These are phyloP conservation scores for Raphanus sativus DNA, from an alignment of 345 rosid genomes.

Conservation along the genomic window DNA sequence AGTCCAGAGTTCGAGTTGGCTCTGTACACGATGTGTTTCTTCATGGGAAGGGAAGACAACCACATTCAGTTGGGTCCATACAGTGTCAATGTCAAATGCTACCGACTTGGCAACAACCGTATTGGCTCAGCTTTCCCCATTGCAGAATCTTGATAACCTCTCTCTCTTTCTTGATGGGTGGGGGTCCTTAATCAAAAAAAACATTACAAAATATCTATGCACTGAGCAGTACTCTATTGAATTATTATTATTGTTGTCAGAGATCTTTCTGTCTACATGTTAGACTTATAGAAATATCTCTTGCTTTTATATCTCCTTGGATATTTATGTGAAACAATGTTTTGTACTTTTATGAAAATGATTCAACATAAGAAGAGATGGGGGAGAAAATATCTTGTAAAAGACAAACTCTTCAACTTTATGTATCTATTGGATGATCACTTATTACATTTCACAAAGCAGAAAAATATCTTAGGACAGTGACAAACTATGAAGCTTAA, in stretches of 20 bases:
- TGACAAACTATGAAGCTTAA: constrained; percentile 22
- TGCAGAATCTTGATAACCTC: constrained; percentile 55
- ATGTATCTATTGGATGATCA: neutral
- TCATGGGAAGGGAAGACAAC: constrained; percentile 77
- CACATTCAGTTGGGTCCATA: constrained; percentile 80
- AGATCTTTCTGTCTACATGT: constrained; percentile 3
- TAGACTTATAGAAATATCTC: constrained; percentile 27
- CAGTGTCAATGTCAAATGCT: constrained; percentile 89
- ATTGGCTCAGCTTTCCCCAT: constrained; percentile 81
- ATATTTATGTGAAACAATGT: constrained; percentile 14
- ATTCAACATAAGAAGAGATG: constrained; percentile 9
- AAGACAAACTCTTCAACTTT: neutral
- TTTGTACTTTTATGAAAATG: constrained; percentile 22
- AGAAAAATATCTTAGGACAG: constrained; percentile 20
- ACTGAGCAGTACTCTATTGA: constrained; percentile 7
- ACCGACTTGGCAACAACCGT: constrained; percentile 58
- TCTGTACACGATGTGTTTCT: constrained; percentile 81
- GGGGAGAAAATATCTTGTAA: constrained; percentile 12
- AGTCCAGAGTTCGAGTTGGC: constrained; percentile 97
- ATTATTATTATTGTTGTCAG: constrained; percentile 21
- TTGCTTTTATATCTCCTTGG: constrained; percentile 14
- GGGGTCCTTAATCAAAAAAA: neutral
- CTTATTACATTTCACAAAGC: neutral
- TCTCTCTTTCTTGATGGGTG: constrained; percentile 1
- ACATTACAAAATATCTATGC: constrained; percentile 17